A percentile compares a stretch with the other conserved stretches of the same genome.
Evolutionary conservation across 306 rosid species (phyloP).

Genomic region (Pueraria montana): DNA sequence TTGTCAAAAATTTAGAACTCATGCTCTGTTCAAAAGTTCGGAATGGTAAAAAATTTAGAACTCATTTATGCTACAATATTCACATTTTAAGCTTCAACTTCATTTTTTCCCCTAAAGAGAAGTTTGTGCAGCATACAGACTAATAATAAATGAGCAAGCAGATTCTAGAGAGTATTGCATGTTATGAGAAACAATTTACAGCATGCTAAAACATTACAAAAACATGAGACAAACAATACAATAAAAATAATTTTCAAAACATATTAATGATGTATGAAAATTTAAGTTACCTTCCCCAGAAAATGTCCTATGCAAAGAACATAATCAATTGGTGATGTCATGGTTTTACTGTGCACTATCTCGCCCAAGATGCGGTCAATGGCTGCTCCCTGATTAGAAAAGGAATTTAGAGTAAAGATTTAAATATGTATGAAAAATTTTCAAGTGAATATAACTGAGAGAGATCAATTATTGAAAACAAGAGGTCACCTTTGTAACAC

Average conservation of each 20-base stretch:
- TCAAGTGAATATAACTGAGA: not conserved
- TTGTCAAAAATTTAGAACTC: not conserved
- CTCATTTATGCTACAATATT: not conserved
- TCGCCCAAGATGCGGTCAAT: constrained; percentile 92
- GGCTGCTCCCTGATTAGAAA: constrained; percentile 79
- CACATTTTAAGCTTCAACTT: constrained; percentile 9
- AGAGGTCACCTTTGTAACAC: constrained; percentile 81
- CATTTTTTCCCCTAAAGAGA: not conserved
- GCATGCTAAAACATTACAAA: not conserved
- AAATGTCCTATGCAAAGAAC: constrained; percentile 90
- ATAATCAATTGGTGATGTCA: constrained; percentile 85
- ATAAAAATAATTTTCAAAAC: not conserved
- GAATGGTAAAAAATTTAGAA: no score
- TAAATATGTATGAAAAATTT: constrained; percentile 7
- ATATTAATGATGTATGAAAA: not conserved
- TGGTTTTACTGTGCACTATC: constrained; percentile 87
- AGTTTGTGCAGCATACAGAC: not conserved
- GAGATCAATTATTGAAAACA: constrained; percentile 26
- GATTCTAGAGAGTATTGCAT: not conserved
- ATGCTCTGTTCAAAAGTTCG: no score
- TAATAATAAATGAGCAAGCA: constrained; percentile 19
- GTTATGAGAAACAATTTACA: not conserved
- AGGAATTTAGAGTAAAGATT: constrained; percentile 3
- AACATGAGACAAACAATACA: constrained; percentile 5
- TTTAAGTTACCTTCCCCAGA: constrained; percentile 76